These are phyloP conservation scores for Albugo candida DNA, from an alignment of 352 stramenopile species.

Conservation along the genomic window DNA sequence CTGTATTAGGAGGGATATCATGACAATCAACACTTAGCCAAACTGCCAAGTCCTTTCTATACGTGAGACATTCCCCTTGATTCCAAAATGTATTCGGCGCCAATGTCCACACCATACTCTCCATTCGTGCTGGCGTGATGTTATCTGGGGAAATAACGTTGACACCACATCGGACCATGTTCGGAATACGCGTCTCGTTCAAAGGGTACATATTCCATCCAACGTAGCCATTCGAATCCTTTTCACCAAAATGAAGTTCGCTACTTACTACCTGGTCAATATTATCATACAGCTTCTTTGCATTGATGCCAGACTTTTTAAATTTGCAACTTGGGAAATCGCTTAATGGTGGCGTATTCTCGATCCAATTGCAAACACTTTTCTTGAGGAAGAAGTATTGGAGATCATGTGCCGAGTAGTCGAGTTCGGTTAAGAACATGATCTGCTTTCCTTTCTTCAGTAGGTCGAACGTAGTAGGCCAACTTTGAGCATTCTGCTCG, in stretches of 20 bases:
- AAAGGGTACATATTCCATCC: constrained; percentile 45
- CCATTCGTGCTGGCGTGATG: constrained; percentile 63
- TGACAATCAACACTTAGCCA: too few species aligned
- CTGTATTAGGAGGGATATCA: too few species aligned
- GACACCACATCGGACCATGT: constrained; percentile 41
- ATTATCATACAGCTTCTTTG: constrained; percentile 8
- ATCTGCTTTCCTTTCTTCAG: constrained; percentile 36
- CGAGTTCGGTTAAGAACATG: constrained; percentile 52
- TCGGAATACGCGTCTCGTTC: constrained; percentile 39
- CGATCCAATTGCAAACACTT: constrained; percentile 54
- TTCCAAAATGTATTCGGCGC: too few species aligned
- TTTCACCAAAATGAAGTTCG: constrained; percentile 63
- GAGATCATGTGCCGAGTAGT: constrained; percentile 40
- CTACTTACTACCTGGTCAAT: constrained; percentile 68
- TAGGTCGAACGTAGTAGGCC: constrained; percentile 46
- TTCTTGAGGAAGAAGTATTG: constrained; percentile 58
- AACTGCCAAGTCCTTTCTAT: too few species aligned
- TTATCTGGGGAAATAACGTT: constrained; percentile 73
- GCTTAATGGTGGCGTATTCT: constrained; percentile 32
- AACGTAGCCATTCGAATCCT: constrained; percentile 54
- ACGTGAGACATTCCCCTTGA: too few species aligned
- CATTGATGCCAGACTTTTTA: constrained; percentile 2
- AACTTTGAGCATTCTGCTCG: constrained; percentile 6
- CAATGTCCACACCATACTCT: too few species aligned
- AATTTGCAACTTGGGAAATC: constrained; percentile 46